phyloP scores from a whole-genome alignment of 192 early-diverging fungal genomes.

The Piromyces finnis region DNA sequence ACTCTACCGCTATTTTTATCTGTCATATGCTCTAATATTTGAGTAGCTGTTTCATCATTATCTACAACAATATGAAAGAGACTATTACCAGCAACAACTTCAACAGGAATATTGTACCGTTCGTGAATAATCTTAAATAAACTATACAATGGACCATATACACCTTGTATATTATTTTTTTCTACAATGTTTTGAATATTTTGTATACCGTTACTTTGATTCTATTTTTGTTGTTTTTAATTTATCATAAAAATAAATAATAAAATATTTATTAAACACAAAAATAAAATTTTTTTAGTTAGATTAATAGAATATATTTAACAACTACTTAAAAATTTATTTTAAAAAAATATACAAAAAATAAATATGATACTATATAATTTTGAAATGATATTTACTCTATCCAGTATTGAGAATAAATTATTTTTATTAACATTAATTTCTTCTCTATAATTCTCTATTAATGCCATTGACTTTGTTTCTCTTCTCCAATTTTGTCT shows the following conservation, averaged over 20 bases:
- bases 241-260: too few species aligned
- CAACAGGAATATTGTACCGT: slow-evolving; percentile 65
- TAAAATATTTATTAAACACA: too few species aligned
- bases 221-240: slow-evolving; percentile 23
- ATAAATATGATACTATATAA: too few species aligned
- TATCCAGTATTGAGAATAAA: slow-evolving; percentile 58
- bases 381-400: slow-evolving; percentile 22
- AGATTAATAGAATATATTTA: too few species aligned
- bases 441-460: slow-evolving; percentile 54
- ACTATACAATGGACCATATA: slow-evolving; percentile 82
- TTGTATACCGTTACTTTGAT: slow-evolving; percentile 43
- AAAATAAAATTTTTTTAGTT: too few species aligned
- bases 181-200: slow-evolving; percentile 51
- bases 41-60: slow-evolving; percentile 72
- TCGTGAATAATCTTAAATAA: slow-evolving; percentile 72
- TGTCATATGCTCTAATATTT: slow-evolving; percentile 38
- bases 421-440: slow-evolving; percentile 50
- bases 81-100: slow-evolving; percentile 69
- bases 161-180: slow-evolving; percentile 40
- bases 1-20: slow-evolving; percentile 56
- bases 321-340: too few species aligned
- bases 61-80: slow-evolving; percentile 95
- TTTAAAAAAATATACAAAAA: too few species aligned
- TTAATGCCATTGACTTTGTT: slow-evolving; percentile 40
- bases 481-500: slow-evolving; percentile 85